Evolutionary conservation across 306 rosid species (phyloP), one percentile per base, ranked within the genome.

Genomic region (Heteromeles arbutifolia): DNA sequence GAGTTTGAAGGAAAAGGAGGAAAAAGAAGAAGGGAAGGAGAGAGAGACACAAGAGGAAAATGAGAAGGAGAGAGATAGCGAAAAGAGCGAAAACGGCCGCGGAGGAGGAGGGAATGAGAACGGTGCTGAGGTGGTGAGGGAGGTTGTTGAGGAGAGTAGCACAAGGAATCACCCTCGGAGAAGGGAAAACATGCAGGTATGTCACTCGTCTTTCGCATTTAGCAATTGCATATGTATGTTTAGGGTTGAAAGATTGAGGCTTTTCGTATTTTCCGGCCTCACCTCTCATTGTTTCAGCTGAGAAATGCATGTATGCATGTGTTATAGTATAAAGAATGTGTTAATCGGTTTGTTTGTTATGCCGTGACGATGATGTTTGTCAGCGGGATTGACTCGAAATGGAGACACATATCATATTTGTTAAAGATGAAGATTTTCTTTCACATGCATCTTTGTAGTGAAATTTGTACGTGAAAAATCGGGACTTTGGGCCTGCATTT

Each of bases 91-190:
- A 28, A 70, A 8, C 63, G 68, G 14, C 43, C 62, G 58, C 58
- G 86, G 59, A 22, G 87, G 72, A 31, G 79, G 72, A 52, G 86
- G 77, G 80, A 79, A 75, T 54, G 92, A 84, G 78, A 64, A 67
- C 70, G 86, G 67, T 68, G 86, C 69, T 53, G 83, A 31, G n/a
- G 57, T 39, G 62, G 57, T 28, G 67, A 77, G 39, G 80, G 68
- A 29, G 58, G 37, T 73, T 34, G 12, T 1, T 57, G 62, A 26
- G n/a, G 78, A 63, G 44, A 21, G 72, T 64, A 76, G 18, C 43
- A 57, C 32, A 43, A 82, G 19, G 74, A 95, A 95, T 73, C 97
- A 89, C 70, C 96, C 97, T 19, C 67, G 82, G 50, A 72, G 86
- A 78, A 87, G 84, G 85, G 87, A 84, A 76, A 76, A 9, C 44